Base-by-base conservation (phyloP, 495 filamentous ascomycete species). In the Cercophora scortea region DNA sequence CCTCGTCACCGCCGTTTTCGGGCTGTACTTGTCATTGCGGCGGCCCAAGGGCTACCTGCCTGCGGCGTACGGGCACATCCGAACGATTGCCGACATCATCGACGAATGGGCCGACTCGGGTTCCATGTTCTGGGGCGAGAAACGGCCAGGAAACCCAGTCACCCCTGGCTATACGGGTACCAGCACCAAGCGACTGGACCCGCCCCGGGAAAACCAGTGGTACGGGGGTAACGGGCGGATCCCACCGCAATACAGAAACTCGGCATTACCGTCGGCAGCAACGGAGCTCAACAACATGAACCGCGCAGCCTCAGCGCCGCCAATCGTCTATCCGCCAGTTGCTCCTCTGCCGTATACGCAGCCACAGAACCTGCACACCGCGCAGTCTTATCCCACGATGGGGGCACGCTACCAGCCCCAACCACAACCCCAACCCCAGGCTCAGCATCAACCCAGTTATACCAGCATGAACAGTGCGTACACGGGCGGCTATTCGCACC, bases 71-170 rank as follows among this genome's bases (percentile, higher is more conserved):
- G 75, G 74, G 9, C 71, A 77, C 48, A 53, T 79, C 32, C 70
- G 71, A 50, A 74, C 73, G 0, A 56, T 79, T 19, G 67, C 59
- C 9, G 63, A 75, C 56, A 53, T 77, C 32, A 59, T 77, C 13
- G 73, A 76, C 60, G 68, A 74, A 12, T 77, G 73, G 72, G 48
- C 56, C 16, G 49, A 60, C 43, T 58, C 64, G 10, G 58, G 62
- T 8, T 59, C 61, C 16, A 60, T 78, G 51, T 76, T 65, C 51
- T 76, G 71, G 74, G 74, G 74, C 13, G 65, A 72, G 45, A 72
- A 72, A 42, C 42, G 36, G 7, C 32, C 59, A 19, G 57, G 45
- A 45, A 33, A 54, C 44, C 51, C 51, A 16, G 42, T 12, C 42
- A 17, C 17, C 3, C 16, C 42, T 44, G 48, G 45, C 25, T 61